Conservation (phyloP, 345 rosid species). For the Ailanthus altissimus region DNA sequence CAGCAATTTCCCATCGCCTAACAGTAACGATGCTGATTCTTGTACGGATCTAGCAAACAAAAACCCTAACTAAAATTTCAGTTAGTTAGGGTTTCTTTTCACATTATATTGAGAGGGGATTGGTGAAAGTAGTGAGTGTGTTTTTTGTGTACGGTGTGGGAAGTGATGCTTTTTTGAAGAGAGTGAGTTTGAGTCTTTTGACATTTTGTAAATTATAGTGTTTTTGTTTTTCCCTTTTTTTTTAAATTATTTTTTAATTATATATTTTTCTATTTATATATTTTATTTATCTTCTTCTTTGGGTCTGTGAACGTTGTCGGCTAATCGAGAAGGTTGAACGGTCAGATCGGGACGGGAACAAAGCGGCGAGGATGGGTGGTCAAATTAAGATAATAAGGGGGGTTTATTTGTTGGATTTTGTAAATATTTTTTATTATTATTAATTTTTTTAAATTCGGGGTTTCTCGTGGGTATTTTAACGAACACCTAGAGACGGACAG, state of each 20-base stretch:
- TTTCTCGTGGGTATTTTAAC: conserved; percentile 15
- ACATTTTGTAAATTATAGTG: conserved; percentile 4
- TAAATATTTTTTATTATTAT: background rate
- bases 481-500: conserved; percentile 25
- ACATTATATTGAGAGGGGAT: conserved; percentile 37
- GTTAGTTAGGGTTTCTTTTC: conserved; percentile 47
- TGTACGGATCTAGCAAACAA: conserved; percentile 29
- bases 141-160: conserved; percentile 13
- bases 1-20: conserved; percentile 91
- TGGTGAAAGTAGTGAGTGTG: background rate
- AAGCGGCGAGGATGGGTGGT: background rate
- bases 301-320: conserved; percentile 38
- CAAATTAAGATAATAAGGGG: background rate
- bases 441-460: background rate
- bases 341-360: conserved; percentile 35
- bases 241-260: background rate
- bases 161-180: conserved; percentile 27
- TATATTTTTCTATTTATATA: background rate
- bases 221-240: background rate
- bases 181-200: conserved; percentile 27
- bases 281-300: conserved; percentile 19
- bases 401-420: conserved; percentile 15
- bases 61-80: conserved; percentile 27
- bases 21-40: background rate
- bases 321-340: conserved; percentile 15